A percentile compares a stretch with the other conserved stretches of the same genome.
Conservation (phyloP, 2,329 filamentous ascomycete species). For the Annulohypoxylon truncatum region DNA sequence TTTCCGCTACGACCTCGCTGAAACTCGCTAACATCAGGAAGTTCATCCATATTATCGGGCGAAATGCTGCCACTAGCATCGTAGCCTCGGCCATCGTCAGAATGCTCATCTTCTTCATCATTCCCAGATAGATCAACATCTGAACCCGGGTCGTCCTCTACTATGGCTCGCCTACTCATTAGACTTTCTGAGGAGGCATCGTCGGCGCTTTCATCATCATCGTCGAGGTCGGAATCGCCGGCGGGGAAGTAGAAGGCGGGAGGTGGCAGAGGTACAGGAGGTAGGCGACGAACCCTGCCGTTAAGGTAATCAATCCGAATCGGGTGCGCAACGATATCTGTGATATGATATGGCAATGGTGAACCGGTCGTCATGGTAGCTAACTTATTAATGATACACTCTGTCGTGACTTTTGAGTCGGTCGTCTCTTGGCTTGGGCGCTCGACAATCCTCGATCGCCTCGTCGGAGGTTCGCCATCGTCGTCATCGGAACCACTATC, state of each 20-base stretch:
- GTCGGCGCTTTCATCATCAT: conserved; percentile 36
- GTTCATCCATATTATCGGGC: conserved; percentile 74
- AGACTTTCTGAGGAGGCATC: conserved; percentile 31
- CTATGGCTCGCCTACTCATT: conserved; percentile 41
- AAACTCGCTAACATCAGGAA: conserved; percentile 80
- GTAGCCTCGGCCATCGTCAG: conserved; percentile 82
- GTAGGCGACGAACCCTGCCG: conserved; percentile 56
- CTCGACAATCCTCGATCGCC: conserved; percentile 17
- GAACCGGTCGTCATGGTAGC: conserved; percentile 57
- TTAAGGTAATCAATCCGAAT: conserved; percentile 61
- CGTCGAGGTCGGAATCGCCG: conserved; percentile 52
- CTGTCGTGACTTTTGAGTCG: conserved; percentile 50
- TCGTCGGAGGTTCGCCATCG: conserved; percentile 10
- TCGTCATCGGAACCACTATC: conserved; percentile 28
- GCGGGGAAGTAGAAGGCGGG: conserved; percentile 64
- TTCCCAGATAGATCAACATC: conserved; percentile 83
- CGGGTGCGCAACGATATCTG: not conserved
- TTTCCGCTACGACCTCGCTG: conserved; percentile 79
- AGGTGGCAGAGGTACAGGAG: conserved; percentile 63
- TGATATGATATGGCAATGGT: conserved; percentile 41
- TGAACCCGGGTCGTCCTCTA: conserved; percentile 77
- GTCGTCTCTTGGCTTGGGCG: conserved; percentile 31
- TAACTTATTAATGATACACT: conserved; percentile 57
- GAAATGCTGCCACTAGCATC: conserved; percentile 75
- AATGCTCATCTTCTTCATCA: conserved; percentile 83